phyloP scores from a whole-genome alignment of 2,329 filamentous ascomycete genomes.

The Alternaria alternata region DNA sequence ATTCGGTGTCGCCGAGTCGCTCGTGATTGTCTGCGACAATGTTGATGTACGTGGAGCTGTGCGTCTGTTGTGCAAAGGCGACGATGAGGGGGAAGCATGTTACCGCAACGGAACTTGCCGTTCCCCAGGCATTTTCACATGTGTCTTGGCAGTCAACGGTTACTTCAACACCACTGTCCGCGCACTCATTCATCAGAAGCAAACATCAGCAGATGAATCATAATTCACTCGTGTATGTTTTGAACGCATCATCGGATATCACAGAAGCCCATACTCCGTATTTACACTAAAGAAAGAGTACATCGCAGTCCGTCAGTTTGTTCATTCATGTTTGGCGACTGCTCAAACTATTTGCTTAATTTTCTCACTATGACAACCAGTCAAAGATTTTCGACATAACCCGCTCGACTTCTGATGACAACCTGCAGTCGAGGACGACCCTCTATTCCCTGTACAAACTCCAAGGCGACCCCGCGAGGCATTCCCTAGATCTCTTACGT shows the following conservation, averaged over 20 bases:
- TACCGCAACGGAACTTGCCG: neutral
- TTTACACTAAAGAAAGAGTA: neutral
- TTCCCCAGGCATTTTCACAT: constrained; percentile 7
- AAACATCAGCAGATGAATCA: neutral
- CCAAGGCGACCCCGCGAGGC: neutral
- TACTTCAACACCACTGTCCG: neutral
- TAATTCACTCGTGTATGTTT: neutral
- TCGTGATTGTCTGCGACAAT: neutral
- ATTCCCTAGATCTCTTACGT: neutral
- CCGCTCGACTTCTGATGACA: neutral
- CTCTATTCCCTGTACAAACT: neutral
- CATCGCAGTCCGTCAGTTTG: neutral
- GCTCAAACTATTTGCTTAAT: neutral
- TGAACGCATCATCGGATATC: neutral
- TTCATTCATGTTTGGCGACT: neutral
- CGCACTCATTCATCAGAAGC: neutral
- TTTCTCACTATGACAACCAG: neutral
- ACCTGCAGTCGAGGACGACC: neutral
- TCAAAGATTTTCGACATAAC: neutral
- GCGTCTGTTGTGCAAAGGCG: neutral
- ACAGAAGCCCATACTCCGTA: neutral
- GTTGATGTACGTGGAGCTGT: neutral
- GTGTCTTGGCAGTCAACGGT: constrained; percentile 8
- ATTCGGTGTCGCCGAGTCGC: constrained; percentile 22
- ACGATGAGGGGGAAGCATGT: neutral